phyloP scores from a whole-genome alignment of 257 asterid genomes.

The Verbascum thapsus region DNA sequence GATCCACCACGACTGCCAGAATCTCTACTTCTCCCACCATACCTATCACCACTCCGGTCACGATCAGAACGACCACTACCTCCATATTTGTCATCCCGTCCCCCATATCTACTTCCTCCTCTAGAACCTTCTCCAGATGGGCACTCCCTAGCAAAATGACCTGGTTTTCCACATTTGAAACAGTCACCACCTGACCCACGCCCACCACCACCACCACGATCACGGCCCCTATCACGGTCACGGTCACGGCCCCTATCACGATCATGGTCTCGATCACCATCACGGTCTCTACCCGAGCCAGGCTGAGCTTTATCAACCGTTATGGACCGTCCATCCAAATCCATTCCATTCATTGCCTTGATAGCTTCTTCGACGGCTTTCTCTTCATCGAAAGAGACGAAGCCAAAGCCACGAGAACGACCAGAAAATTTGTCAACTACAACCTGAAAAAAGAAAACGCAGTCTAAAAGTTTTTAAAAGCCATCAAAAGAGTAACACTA shows the following conservation, averaged over 20 bases:
- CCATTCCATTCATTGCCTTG: constrained; percentile 88
- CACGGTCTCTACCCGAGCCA: constrained; percentile 66
- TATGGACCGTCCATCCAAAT: constrained; percentile 81
- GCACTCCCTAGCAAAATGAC: constrained; percentile 94
- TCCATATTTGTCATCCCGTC: constrained; percentile 63
- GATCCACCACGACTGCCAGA: constrained; percentile 70
- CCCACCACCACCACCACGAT: constrained; percentile 59
- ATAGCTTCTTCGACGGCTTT: constrained; percentile 88
- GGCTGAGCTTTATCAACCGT: constrained; percentile 91
- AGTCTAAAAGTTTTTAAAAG: constrained; percentile 4
- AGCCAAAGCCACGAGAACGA: constrained; percentile 93
- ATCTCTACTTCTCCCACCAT: constrained; percentile 65
- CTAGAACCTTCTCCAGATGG: constrained; percentile 70
- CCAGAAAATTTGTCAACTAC: constrained; percentile 77
- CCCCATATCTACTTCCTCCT: constrained; percentile 57
- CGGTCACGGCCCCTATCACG: constrained; percentile 64
- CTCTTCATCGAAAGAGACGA: constrained; percentile 88
- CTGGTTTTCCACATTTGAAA: constrained; percentile 93
- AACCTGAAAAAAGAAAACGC: constrained; percentile 48
- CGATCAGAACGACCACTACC: constrained; percentile 79
- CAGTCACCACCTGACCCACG: constrained; percentile 92
- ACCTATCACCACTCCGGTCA: constrained; percentile 81
- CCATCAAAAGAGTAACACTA: no score
- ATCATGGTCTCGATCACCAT: constrained; percentile 52
- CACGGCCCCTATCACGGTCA: constrained; percentile 53